Conservation (phyloP, 495 filamentous ascomycete species). For the Penicillium longicatenatum region DNA sequence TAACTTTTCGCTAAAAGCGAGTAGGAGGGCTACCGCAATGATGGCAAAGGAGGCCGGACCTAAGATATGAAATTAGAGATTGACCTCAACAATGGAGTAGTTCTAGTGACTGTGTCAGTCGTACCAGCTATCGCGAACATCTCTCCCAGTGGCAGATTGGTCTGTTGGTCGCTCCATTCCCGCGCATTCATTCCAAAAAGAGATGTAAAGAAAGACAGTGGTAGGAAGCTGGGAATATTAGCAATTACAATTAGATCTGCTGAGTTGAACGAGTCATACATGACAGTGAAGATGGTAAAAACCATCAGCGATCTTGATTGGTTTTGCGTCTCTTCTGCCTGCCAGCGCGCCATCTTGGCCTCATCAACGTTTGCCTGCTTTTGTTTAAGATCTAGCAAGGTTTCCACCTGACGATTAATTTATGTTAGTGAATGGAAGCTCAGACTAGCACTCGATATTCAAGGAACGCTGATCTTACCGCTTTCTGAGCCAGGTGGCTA, state of each 20-base stretch:
- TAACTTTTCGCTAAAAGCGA: constrained; percentile 45
- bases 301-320: constrained; percentile 69
- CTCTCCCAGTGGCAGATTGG: constrained; percentile 30
- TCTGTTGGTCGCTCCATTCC: constrained; percentile 57
- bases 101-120: too few species aligned
- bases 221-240: constrained; percentile 50
- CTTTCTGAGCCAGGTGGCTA: constrained; percentile 42
- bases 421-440: not conserved
- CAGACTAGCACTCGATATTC: not conserved
- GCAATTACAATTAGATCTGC: constrained; percentile 10
- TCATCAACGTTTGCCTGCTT: constrained; percentile 71
- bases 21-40: constrained; percentile 43
- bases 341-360: constrained; percentile 62
- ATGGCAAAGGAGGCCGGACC: constrained; percentile 43
- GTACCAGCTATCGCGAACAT: constrained; percentile 44
- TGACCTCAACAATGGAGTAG: constrained; percentile 13
- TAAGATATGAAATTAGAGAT: constrained; percentile 9
- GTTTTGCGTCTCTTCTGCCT: constrained; percentile 62
- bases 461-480: constrained; percentile 19
- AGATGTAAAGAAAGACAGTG: constrained; percentile 66
- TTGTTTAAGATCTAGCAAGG: constrained; percentile 67
- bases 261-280: constrained; percentile 45
- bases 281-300: constrained; percentile 69
- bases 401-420: constrained; percentile 53
- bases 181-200: constrained; percentile 66